Evolutionary conservation across 768 basidiomycete genomes (phyloP).

Genomic region (Cyathus striatus): DNA sequence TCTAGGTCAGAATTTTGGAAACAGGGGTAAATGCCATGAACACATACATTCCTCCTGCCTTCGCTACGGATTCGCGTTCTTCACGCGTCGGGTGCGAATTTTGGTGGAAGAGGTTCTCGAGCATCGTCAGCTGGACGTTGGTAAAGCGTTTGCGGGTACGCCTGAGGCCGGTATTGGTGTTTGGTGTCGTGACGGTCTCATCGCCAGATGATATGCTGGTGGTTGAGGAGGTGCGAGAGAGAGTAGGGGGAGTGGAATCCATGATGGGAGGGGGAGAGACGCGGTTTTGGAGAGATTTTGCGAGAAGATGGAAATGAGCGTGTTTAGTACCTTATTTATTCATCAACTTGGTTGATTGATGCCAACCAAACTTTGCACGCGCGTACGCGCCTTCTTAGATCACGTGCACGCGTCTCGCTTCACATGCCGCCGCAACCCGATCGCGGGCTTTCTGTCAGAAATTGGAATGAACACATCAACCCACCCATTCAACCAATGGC

Average conservation of each 20-base stretch:
- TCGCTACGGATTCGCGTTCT: constrained; percentile 61
- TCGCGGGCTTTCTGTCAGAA: too few species aligned
- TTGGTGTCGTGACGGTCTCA: constrained; percentile 33
- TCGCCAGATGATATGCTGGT: constrained; percentile 50
- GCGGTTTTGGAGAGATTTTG: constrained; percentile 5
- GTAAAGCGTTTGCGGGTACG: constrained; percentile 71
- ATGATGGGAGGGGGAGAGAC: too few species aligned
- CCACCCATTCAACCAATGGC: too few species aligned
- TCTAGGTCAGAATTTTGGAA: constrained; percentile 5
- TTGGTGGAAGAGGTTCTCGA: constrained; percentile 69
- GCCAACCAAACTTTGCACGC: constrained; percentile 4
- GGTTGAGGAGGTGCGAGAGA: constrained; percentile 52
- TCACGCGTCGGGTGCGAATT: constrained; percentile 73
- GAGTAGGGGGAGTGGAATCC: constrained; percentile 11
- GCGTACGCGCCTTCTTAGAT: background rate
- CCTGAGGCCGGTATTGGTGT: constrained; percentile 29
- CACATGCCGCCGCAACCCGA: background rate
- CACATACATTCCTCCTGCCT: constrained; percentile 59
- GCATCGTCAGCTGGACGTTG: constrained; percentile 61
- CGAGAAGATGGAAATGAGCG: constrained; percentile 6
- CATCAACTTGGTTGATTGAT: constrained; percentile 3
- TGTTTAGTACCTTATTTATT: constrained; percentile 16
- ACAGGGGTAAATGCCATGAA: background rate
- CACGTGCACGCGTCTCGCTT: constrained; percentile 4
- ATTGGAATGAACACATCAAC: too few species aligned